A percentile compares a stretch with the other conserved stretches of the same genome.
Evolutionary conservation across 805 yeast genomes (phyloP).

Genomic region (Suhomyces canberraensis): DNA sequence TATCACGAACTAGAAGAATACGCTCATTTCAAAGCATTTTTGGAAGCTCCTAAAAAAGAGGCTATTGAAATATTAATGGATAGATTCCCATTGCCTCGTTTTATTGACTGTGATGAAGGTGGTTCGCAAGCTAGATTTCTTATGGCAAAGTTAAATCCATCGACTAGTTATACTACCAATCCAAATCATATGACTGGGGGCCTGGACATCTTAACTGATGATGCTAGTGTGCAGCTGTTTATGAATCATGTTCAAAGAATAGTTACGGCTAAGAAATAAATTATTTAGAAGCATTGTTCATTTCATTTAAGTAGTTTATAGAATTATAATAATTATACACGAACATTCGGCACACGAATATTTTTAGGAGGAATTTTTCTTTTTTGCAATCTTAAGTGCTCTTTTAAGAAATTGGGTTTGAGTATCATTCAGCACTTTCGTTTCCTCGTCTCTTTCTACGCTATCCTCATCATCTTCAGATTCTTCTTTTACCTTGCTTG

Average conservation of each 20-base stretch:
- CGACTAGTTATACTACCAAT: conserved; percentile 49
- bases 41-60: conserved; percentile 60
- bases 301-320: not conserved
- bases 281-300: not conserved
- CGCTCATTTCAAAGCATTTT: conserved; percentile 54
- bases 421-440: conserved; percentile 1
- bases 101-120: conserved; percentile 71
- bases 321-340: not conserved
- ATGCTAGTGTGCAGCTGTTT: conserved; percentile 52
- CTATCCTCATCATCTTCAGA: conserved; percentile 14
- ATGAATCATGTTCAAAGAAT: conserved; percentile 51
- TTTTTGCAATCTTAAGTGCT: conserved; percentile 13
- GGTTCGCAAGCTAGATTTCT: conserved; percentile 73
- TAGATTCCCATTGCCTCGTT: conserved; percentile 69
- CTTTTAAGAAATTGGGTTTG: conserved; percentile 11
- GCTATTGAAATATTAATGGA: conserved; percentile 64
- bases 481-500: conserved; percentile 14
- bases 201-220: conserved; percentile 52
- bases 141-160: conserved; percentile 67
- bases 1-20: conserved; percentile 63
- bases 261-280: conserved; percentile 16
- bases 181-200: conserved; percentile 30
- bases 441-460: conserved; percentile 3
- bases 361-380: conserved; percentile 3
- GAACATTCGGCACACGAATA: not conserved